Base-by-base conservation (phyloP, 352 stramenopile genomes). In the Globisporangium acanthophoron region DNA sequence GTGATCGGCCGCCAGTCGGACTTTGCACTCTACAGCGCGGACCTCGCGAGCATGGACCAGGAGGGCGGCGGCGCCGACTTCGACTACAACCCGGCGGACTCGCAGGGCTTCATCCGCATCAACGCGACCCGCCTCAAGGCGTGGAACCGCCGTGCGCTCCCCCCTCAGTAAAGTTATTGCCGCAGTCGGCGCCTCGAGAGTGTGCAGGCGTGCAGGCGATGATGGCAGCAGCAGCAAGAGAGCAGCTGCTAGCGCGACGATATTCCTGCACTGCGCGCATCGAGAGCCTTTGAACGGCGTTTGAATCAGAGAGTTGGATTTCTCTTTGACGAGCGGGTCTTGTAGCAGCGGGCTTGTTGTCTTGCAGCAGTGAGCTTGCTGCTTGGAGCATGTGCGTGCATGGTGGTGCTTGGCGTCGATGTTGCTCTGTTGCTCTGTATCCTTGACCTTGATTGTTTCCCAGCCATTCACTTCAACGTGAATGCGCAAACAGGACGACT, bases 101-200 rank as follows among this genome's bases (percentile, higher is more conserved):
- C 96, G 44, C 90, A 98, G 73, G 97, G 97, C 71, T 99, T 99
- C 71, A 99, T 99, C 74, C 94, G 94, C 69, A 99, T 99, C 68
- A 98, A 99, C 76, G 88, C 94, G 52, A 97, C 97, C 29, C 92
- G 97, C 52, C 92, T 99, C 59, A 98, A 99, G 81, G 97, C 96
- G 37, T 92, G 79, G 78, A 86, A 82, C 61, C 78, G 74, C 59
- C 78, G 77, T 64, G 64, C 70, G 37, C 65, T 75, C 56, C 69
- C 70, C 20, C 67, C 70, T n/a, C 67, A 84, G 70, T 84, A 84
- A 76, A 58, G 8, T 45, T 45, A 58, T 61, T 61, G 20, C 43
- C 43, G 43, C 43, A 3, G 12, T 9, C 20, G 18, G 43, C 20
- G 43, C 43, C 43, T 48, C 43, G 43, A 20, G 43, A 48, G 43